phyloP scores from a whole-genome alignment of 2,329 filamentous ascomycete species.

The Nemania sp. region DNA sequence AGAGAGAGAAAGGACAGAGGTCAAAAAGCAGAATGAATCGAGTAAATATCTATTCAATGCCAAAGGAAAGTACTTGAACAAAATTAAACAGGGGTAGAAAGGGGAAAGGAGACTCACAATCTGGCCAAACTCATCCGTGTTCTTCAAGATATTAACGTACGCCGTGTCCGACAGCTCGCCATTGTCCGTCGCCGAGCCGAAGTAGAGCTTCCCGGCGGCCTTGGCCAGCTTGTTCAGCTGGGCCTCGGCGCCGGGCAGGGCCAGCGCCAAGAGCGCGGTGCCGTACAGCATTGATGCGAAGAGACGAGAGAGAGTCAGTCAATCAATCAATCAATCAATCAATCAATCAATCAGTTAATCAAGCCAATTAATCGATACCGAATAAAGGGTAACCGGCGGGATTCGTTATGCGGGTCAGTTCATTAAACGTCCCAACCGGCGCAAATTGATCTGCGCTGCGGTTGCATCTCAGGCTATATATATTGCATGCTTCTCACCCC shows the following conservation, averaged over 20 bases:
- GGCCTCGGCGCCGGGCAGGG: conserved; percentile 28
- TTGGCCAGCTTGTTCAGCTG: conserved; percentile 59
- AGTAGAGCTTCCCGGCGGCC: conserved; percentile 62
- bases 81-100: not conserved
- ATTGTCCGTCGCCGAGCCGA: conserved; percentile 68
- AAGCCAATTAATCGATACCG: not conserved
- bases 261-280: conserved; percentile 20
- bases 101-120: conserved; percentile 41
- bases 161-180: conserved; percentile 41
- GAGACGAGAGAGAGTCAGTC: not conserved
- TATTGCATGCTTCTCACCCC: not conserved
- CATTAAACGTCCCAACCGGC: not conserved
- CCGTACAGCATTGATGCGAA: conserved; percentile 12
- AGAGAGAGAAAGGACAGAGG: too few species aligned
- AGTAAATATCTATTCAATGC: too few species aligned
- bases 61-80: not conserved
- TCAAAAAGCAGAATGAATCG: too few species aligned
- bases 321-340: not conserved
- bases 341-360: not conserved
- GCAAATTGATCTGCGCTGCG: conserved; percentile 6
- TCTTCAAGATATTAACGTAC: conserved; percentile 60
- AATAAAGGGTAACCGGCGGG: too few species aligned
- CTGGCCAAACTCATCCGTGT: conserved; percentile 64
- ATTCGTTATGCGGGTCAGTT: conserved; percentile 7
- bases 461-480: conserved; percentile 22